Base-by-base conservation (phyloP, 2,329 filamentous ascomycete species). In the Scedosporium minutisporum region DNA sequence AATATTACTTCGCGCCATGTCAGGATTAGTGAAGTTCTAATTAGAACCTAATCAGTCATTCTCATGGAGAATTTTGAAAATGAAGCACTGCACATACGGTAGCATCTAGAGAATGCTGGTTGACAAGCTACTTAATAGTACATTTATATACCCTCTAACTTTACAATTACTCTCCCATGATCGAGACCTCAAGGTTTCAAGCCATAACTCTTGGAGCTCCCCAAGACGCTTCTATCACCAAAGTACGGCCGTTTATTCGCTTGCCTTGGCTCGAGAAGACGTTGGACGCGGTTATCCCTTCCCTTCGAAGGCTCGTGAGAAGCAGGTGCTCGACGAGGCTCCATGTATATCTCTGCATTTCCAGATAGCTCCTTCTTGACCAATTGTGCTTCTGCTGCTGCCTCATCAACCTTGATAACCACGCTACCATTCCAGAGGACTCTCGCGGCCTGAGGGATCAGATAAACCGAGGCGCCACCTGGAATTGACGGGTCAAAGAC, bases 391-490 rank as follows among this genome's bases (percentile, higher is more conserved):
- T 77, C 74, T 1, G 65, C 9, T 18, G 70, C 64, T 0, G 77
- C 71, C 58, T 80, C 78, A 16, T 68, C 69, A n/a, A 83, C 70
- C 18, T 70, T 69, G 48, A 85, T 64, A 6, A 76, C 66, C 12
- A 86, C 71, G 66, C 73, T 79, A 64, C 84, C 84, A 58, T 72
- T 75, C 1, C 82, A 77, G 68, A 82, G 78, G 59, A 83, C 69
- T 64, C 70, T 74, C 42, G 80, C 80, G 7, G 71, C 72, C 23
- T 70, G 65, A 3, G 80, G 73, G 62, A 78, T 75, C 46, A 83
- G 76, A 68, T 78, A 84, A 6, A 80, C 66, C 75, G 86, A 87
- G 65, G 77, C 73, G 42, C 84, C 84, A 63, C 84, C 84, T 33
- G 67, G 67, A 2, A 78, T 74, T 7, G 71, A 71, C 3, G 79